These are phyloP conservation scores for Phyllosticta citriasiana DNA, from an alignment of 2,329 filamentous ascomycete species.

Conservation along the genomic window DNA sequence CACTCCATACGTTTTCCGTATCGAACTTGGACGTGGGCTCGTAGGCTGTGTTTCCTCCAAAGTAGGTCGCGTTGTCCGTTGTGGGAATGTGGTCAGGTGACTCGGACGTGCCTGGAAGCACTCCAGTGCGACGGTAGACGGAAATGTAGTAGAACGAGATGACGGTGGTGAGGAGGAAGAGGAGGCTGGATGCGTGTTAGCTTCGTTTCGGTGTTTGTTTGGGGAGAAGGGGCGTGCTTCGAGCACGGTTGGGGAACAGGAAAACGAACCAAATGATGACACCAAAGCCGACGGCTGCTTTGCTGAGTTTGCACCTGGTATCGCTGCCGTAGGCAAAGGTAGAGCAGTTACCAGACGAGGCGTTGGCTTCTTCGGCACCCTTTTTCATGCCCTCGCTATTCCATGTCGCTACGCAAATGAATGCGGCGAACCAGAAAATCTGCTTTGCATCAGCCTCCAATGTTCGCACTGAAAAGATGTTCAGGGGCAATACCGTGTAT, in stretches of 20 bases:
- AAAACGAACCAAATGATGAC: slow-evolving; percentile 45
- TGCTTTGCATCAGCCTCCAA: slow-evolving; percentile 11
- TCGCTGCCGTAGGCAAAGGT: slow-evolving; percentile 46
- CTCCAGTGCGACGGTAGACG: slow-evolving; percentile 48
- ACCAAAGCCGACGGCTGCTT: slow-evolving; percentile 46
- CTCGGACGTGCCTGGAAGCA: slow-evolving; percentile 36
- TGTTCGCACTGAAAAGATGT: not conserved
- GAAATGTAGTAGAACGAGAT: slow-evolving; percentile 46
- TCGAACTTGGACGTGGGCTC: slow-evolving; percentile 2
- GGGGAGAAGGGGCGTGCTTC: not conserved
- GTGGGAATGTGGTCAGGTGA: not conserved
- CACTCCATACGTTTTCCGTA: slow-evolving; percentile 34
- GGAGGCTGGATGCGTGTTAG: slow-evolving; percentile 31
- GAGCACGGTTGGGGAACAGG: not conserved
- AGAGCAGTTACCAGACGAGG: slow-evolving; percentile 39
- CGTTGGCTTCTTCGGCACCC: slow-evolving; percentile 34
- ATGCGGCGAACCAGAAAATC: slow-evolving; percentile 51
- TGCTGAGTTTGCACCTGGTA: slow-evolving; percentile 47
- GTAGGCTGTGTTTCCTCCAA: slow-evolving; percentile 2
- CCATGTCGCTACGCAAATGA: slow-evolving; percentile 47
- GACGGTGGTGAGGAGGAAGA: slow-evolving; percentile 43
- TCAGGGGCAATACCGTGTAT: slow-evolving; percentile 25
- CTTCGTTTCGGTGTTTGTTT: not conserved
- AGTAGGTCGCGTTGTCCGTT: slow-evolving; percentile 19
- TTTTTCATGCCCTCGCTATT: slow-evolving; percentile 44